Conservation (phyloP, 805 yeast genomes). For the Dipodascopsis tothii region DNA sequence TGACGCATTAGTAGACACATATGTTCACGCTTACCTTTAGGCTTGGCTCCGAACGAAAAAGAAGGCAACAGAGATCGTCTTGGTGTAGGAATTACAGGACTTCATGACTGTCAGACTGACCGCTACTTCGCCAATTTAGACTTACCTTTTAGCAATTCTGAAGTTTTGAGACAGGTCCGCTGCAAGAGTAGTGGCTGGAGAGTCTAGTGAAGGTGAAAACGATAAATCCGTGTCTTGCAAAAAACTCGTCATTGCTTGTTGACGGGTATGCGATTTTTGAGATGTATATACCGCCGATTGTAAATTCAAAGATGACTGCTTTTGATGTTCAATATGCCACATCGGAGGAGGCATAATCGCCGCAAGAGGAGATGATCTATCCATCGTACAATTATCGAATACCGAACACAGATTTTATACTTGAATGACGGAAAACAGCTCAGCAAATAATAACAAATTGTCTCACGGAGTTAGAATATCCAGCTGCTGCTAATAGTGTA, state of each 20-base stretch:
- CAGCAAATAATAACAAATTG: too few relatives aligned
- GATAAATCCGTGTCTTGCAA: neutral
- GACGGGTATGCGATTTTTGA: too few relatives aligned
- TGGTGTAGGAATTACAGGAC: conserved; percentile 31
- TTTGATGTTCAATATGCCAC: conserved; percentile 3
- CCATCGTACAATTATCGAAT: conserved; percentile 6
- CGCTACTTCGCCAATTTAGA: neutral
- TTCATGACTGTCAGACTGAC: neutral
- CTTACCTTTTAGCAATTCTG: conserved; percentile 28
- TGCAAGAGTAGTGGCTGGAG: conserved; percentile 31
- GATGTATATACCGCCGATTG: neutral
- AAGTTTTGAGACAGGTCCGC: conserved; percentile 35
- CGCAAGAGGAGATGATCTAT: conserved; percentile 21
- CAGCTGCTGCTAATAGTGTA: too few relatives aligned
- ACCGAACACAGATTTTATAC: neutral
- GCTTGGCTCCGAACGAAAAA: conserved; percentile 21
- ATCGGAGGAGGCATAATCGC: conserved; percentile 19
- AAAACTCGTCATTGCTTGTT: too few relatives aligned
- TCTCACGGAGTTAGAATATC: too few relatives aligned
- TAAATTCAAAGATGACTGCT: neutral
- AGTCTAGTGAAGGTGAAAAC: conserved; percentile 11
- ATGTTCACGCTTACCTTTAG: conserved; percentile 3
- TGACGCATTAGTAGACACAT: neutral
- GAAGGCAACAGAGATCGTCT: conserved; percentile 29
- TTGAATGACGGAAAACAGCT: too few relatives aligned